Evolutionary conservation across 1,284 basidiomycete genomes (phyloP).

Genomic region (Puccinia coronata): DNA sequence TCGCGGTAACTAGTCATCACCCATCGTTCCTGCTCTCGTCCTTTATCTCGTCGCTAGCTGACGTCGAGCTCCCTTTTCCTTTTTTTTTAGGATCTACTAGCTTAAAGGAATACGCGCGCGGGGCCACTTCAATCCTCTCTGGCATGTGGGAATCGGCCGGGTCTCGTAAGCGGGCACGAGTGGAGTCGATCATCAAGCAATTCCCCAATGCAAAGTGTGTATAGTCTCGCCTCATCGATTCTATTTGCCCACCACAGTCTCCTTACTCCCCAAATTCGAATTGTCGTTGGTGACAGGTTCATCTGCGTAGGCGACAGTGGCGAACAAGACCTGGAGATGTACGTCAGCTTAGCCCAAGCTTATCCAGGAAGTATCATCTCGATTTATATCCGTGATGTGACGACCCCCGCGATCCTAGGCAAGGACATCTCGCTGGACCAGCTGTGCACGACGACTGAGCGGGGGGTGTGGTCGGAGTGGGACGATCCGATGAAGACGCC

Average conservation of each 20-base stretch:
- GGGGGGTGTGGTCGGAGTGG: neutral
- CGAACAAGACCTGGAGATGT: constrained; percentile 57
- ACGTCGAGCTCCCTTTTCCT: neutral
- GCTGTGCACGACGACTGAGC: neutral
- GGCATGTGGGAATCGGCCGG: constrained; percentile 41
- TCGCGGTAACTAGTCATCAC: constrained; percentile 50
- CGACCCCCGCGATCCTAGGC: constrained; percentile 27
- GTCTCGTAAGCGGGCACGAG: constrained; percentile 33
- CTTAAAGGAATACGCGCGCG: constrained; percentile 46
- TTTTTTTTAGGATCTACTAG: constrained; percentile 34
- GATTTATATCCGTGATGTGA: constrained; percentile 56
- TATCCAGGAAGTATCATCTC: constrained; percentile 54
- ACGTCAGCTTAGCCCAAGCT: constrained; percentile 55
- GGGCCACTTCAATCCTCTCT: constrained; percentile 40
- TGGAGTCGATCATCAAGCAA: constrained; percentile 35
- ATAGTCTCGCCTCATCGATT: constrained; percentile 49
- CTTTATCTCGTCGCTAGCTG: neutral
- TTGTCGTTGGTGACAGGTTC: constrained; percentile 50
- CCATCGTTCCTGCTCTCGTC: neutral
- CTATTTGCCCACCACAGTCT: constrained; percentile 15
- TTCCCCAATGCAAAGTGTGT: constrained; percentile 38
- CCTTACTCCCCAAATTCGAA: neutral
- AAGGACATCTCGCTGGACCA: neutral
- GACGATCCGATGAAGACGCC: neutral
- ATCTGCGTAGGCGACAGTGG: constrained; percentile 57